Evolutionary conservation across 139 green algal genomes (phyloP).

Genomic region (Microglena sp.): DNA sequence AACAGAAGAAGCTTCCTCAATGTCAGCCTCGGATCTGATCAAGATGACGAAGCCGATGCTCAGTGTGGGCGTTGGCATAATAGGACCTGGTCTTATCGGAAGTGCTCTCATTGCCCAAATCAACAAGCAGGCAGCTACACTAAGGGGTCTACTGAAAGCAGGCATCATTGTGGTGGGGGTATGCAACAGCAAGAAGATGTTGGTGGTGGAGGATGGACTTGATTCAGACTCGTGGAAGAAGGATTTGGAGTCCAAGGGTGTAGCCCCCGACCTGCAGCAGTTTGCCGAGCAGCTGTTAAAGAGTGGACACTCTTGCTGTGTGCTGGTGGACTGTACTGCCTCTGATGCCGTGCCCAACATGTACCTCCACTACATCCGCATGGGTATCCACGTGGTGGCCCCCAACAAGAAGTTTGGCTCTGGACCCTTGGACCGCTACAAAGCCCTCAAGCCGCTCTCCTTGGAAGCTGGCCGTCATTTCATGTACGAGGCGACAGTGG

Average conservation of each 20-base stretch:
- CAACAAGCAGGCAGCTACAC: neutral
- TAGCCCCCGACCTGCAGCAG: neutral
- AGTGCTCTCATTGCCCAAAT: neutral
- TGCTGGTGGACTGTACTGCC: slow-evolving; percentile 89
- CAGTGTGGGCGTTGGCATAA: neutral
- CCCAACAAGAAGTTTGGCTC: slow-evolving; percentile 93
- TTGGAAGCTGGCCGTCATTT: neutral
- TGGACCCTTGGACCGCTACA: neutral
- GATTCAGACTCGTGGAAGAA: neutral
- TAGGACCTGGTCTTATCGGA: neutral
- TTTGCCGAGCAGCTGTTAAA: neutral
- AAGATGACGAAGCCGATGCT: too few relatives aligned
- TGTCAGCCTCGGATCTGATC: too few relatives aligned
- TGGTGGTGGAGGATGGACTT: neutral
- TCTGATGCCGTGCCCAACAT: slow-evolving; percentile 39
- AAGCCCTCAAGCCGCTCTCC: neutral
- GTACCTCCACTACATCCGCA: slow-evolving; percentile 69
- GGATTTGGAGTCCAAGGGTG: neutral
- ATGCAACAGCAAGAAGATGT: slow-evolving; percentile 25
- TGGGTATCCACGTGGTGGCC: slow-evolving; percentile 76
- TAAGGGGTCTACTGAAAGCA: slow-evolving; percentile 7
- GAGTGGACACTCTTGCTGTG: slow-evolving; percentile 31
- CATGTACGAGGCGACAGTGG: slow-evolving; percentile 57
- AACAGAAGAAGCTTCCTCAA: too few relatives aligned
- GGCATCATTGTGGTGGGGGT: slow-evolving; percentile 15